phyloP scores from a whole-genome alignment of 148 eudicot species.

The Fallopia convolvulus region DNA sequence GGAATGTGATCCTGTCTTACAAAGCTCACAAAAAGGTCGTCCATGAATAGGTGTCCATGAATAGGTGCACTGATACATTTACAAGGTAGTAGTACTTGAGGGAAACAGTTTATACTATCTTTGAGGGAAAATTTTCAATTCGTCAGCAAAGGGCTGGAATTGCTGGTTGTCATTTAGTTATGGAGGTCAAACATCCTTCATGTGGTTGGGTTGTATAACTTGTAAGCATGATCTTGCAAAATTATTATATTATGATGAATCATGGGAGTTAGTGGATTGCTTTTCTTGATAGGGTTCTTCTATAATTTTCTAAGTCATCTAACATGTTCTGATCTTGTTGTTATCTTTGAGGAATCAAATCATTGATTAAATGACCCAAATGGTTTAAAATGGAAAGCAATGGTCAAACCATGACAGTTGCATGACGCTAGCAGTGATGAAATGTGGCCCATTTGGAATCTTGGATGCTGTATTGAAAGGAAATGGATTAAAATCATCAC shows the following conservation, averaged over 20 bases:
- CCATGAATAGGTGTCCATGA: slow-evolving; percentile 47
- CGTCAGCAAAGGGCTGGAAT: not conserved
- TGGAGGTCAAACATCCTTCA: not conserved
- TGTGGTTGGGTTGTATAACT: not conserved
- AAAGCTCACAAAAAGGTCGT: slow-evolving; percentile 86
- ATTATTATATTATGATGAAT: not conserved
- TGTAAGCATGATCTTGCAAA: not conserved
- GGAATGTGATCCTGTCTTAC: slow-evolving; percentile 87
- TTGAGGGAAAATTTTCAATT: not conserved
- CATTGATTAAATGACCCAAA: not conserved
- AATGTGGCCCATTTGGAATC: not conserved
- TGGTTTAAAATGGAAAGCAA: not conserved
- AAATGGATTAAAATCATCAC: not conserved
- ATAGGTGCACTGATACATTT: slow-evolving; percentile 26
- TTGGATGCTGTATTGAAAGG: not conserved
- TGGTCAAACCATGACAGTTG: not conserved
- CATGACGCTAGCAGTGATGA: slow-evolving; percentile 5
- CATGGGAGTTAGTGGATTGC: not conserved
- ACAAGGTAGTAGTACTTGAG: not conserved
- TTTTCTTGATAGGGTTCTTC: not conserved
- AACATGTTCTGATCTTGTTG: not conserved
- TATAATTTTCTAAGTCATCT: not conserved
- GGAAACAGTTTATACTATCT: not conserved
- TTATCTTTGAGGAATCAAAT: not conserved
- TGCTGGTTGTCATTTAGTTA: not conserved